Conservation (phyloP, 2,329 filamentous ascomycete genomes). For the Xylaria sp. region DNA sequence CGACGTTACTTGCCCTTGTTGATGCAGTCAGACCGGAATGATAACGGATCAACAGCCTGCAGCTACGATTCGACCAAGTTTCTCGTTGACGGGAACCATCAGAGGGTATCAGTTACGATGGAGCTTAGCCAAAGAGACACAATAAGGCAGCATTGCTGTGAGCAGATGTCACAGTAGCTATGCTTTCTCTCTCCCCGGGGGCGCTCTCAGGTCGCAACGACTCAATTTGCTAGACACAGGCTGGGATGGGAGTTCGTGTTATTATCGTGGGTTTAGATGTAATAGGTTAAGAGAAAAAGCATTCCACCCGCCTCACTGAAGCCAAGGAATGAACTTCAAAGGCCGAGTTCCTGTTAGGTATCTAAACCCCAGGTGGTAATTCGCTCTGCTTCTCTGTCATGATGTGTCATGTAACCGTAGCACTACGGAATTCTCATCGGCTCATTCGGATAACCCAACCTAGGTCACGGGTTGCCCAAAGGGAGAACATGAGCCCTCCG, state of each 20-base stretch:
- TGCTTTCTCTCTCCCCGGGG: too few relatives aligned
- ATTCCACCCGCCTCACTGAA: too few relatives aligned
- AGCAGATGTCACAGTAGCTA: too few relatives aligned
- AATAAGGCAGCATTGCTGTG: too few relatives aligned
- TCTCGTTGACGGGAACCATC: background rate
- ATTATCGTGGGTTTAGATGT: too few relatives aligned
- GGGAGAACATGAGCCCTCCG: background rate
- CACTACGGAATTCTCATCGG: background rate
- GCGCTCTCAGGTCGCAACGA: too few relatives aligned
- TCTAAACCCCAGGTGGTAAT: background rate
- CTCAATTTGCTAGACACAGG: too few relatives aligned
- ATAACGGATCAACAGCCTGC: background rate
- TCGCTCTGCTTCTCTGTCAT: background rate
- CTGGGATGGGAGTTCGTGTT: too few relatives aligned
- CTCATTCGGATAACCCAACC: background rate
- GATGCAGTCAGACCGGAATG: background rate
- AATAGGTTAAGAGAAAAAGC: too few relatives aligned
- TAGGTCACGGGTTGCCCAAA: background rate
- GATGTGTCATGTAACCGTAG: background rate
- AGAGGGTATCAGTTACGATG: background rate
- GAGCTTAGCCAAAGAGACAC: background rate
- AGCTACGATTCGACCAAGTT: background rate
- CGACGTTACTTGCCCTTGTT: background rate
- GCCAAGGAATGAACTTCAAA: too few relatives aligned
- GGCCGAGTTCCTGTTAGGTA: too few relatives aligned